A percentile compares a stretch with the other conserved stretches of the same genome.
phyloP scores from a whole-genome alignment of 2,329 filamentous ascomycete species.

The Epichloe glyceriae region DNA sequence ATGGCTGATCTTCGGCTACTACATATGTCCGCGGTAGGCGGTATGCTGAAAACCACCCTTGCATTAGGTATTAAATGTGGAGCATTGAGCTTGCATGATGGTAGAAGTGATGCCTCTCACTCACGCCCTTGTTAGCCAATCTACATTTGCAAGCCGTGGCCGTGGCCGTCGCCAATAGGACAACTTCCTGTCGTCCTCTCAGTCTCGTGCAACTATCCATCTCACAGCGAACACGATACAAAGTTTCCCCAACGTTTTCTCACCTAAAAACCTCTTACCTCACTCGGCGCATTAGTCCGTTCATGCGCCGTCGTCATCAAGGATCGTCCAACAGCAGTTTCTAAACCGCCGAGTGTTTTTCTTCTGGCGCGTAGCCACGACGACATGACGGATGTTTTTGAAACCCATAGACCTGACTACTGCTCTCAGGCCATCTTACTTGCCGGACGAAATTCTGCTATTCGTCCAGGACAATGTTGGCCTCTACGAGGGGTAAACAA shows the following conservation, averaged over 20 bases:
- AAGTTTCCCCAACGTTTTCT: neutral
- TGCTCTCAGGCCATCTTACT: constrained; percentile 80
- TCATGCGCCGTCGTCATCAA: neutral
- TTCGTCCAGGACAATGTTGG: constrained; percentile 98
- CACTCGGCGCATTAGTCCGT: neutral
- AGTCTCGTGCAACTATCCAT: too few relatives aligned
- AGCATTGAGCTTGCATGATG: too few relatives aligned
- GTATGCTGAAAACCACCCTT: too few relatives aligned
- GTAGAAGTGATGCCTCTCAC: too few relatives aligned
- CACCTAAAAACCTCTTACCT: neutral
- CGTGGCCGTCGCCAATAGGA: neutral
- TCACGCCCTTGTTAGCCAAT: neutral
- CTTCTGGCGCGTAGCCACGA: constrained; percentile 8
- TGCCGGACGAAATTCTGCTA: constrained; percentile 85
- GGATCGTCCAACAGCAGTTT: neutral
- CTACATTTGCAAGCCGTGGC: neutral
- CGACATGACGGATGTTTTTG: constrained; percentile 81
- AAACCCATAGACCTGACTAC: constrained; percentile 92
- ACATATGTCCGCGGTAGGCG: neutral
- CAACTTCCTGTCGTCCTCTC: too few relatives aligned
- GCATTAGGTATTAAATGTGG: too few relatives aligned
- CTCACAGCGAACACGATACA: too few relatives aligned
- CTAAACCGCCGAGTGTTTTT: neutral
- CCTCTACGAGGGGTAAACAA: constrained; percentile 82
- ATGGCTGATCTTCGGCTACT: neutral